Conservation (phyloP, 2,329 filamentous ascomycete genomes). For the Sarocladiaceae sp. region DNA sequence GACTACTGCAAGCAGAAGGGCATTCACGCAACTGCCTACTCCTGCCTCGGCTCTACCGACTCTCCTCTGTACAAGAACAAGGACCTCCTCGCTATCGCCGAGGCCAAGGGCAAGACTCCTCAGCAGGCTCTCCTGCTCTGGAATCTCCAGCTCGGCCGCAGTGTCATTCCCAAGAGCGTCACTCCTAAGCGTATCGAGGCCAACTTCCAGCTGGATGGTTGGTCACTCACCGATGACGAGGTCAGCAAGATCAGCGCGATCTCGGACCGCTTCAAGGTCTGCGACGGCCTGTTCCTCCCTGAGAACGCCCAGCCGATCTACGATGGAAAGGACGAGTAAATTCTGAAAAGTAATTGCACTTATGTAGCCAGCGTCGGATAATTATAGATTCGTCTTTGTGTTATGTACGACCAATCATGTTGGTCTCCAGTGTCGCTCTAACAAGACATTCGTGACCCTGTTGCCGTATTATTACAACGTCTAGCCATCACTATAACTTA, state of each 20-base stretch:
- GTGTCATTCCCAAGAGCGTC: slow-evolving; percentile 82
- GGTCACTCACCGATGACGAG: slow-evolving; percentile 69
- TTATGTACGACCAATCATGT: neutral
- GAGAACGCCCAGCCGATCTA: slow-evolving; percentile 68
- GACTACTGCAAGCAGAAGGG: slow-evolving; percentile 68
- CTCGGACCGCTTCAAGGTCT: slow-evolving; percentile 78
- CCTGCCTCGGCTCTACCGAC: slow-evolving; percentile 67
- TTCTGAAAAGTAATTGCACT: slow-evolving; percentile 9
- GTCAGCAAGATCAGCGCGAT: slow-evolving; percentile 63
- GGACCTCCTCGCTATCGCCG: slow-evolving; percentile 57
- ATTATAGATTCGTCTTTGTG: neutral
- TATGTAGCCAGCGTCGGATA: neutral
- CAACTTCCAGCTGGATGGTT: slow-evolving; percentile 74
- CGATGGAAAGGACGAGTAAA: slow-evolving; percentile 45
- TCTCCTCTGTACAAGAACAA: slow-evolving; percentile 66
- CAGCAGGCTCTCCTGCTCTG: slow-evolving; percentile 77
- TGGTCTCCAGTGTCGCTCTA: neutral
- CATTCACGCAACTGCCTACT: slow-evolving; percentile 73
- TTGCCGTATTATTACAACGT: neutral
- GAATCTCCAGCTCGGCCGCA: slow-evolving; percentile 77
- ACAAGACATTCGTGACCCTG: neutral
- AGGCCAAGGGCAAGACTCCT: slow-evolving; percentile 61
- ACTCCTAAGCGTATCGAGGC: slow-evolving; percentile 67
- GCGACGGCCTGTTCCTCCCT: slow-evolving; percentile 69
- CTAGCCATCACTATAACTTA: slow-evolving; percentile 29